These are phyloP conservation scores for Gossypium raimondii DNA, from an alignment of 345 rosid genomes.

Conservation along the genomic window DNA sequence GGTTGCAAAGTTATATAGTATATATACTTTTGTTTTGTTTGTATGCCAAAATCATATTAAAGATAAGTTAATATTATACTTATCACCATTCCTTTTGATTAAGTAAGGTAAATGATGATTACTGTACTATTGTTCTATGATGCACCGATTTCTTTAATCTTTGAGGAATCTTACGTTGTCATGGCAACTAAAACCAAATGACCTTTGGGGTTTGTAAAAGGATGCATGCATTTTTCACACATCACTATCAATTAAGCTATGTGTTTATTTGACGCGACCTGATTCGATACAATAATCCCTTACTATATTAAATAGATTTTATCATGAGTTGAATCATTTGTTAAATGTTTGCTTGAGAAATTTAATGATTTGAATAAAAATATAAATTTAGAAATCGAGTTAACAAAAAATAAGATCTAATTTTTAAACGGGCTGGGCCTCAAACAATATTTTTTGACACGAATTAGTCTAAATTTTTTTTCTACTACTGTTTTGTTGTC, in stretches of 20 bases:
- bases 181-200: not conserved
- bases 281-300: no score
- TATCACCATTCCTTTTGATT: no score
- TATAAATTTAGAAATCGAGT: no score
- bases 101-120: no score
- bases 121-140: not conserved
- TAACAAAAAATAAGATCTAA: no score
- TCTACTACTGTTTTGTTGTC: no score
- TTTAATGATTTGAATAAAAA: no score
- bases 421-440: no score
- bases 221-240: not conserved
- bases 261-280: not conserved
- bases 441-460: no score
- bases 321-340: accelerated
- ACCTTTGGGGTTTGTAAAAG: not conserved
- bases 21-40: not conserved
- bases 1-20: not conserved
- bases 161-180: not conserved
- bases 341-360: no score
- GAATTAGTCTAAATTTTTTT: no score
- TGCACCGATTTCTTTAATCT: not conserved
- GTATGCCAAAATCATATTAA: not conserved
- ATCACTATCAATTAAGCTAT: not conserved
- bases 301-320: no score
- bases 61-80: not conserved